Conservation (phyloP, 768 basidiomycete species). For the Leucocoprinus leucothites region DNA sequence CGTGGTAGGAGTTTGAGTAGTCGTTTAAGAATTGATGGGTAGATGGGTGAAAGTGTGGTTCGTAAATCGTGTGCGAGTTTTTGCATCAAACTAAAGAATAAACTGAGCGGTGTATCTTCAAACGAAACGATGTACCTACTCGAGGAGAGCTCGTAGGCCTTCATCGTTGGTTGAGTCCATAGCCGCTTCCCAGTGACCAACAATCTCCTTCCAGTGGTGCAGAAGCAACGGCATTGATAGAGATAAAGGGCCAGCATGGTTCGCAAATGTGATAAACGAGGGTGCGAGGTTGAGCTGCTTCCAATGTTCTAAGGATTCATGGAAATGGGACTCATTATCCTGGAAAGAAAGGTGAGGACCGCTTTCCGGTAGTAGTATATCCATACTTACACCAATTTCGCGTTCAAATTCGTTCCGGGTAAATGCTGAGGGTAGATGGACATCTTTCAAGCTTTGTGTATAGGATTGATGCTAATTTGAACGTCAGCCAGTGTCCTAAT, state of each 20-base stretch:
- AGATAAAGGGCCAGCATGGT: slow-evolving; percentile 55
- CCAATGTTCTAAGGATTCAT: slow-evolving; percentile 71
- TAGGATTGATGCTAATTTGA: slow-evolving; percentile 70
- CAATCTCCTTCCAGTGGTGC: slow-evolving; percentile 73
- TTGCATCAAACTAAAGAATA: slow-evolving; percentile 61
- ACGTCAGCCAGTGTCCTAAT: neutral
- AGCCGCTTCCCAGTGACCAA: slow-evolving; percentile 60
- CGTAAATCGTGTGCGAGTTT: slow-evolving; percentile 79
- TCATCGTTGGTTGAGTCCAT: slow-evolving; percentile 66
- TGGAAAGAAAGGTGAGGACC: slow-evolving; percentile 23
- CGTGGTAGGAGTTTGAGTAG: slow-evolving; percentile 57
- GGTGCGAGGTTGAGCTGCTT: slow-evolving; percentile 77
- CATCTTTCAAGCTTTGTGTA: slow-evolving; percentile 58
- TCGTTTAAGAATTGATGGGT: slow-evolving; percentile 48
- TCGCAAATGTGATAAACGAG: slow-evolving; percentile 68
- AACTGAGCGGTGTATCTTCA: neutral
- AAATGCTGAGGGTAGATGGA: slow-evolving; percentile 70
- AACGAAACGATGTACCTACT: slow-evolving; percentile 47
- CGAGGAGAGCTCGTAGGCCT: slow-evolving; percentile 67
- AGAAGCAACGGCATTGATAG: slow-evolving; percentile 78
- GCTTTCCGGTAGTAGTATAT: neutral
- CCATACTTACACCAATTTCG: slow-evolving; percentile 49
- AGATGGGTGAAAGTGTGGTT: slow-evolving; percentile 66
- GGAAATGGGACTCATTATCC: slow-evolving; percentile 81
- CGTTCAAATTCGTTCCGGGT: slow-evolving; percentile 52